Conservation (phyloP, 106 monocot genomes). For the Dendrobium nobile region DNA sequence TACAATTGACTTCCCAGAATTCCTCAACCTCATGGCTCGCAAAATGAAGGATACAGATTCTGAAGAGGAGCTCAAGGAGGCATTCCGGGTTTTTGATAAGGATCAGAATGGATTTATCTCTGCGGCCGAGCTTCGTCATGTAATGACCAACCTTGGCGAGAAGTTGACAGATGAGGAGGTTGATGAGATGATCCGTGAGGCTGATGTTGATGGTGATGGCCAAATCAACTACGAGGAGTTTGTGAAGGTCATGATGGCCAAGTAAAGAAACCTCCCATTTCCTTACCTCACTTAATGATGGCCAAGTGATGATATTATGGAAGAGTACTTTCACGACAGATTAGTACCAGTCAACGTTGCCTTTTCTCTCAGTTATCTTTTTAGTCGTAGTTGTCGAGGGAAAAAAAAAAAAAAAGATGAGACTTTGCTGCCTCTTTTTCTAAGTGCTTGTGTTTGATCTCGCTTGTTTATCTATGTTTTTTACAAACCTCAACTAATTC, state of each 20-base stretch:
- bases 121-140: constrained; percentile 24
- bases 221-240: constrained; percentile 30
- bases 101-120: constrained; percentile 30
- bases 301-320: neutral
- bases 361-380: neutral
- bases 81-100: constrained; percentile 25
- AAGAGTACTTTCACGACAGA: neutral
- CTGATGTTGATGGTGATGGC: constrained; percentile 29
- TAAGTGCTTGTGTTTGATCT: neutral
- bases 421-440: neutral
- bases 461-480: neutral
- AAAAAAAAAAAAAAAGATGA: neutral
- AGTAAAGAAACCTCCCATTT: neutral
- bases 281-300: neutral
- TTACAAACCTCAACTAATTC: neutral
- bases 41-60: constrained; percentile 28
- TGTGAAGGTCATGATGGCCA: constrained; percentile 30
- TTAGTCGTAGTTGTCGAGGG: neutral
- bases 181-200: constrained; percentile 27
- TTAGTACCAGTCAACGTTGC: too few species aligned
- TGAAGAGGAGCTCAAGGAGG: constrained; percentile 29
- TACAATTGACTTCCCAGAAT: constrained; percentile 24
- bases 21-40: constrained; percentile 23
- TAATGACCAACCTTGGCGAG: constrained; percentile 28
- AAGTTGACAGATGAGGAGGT: constrained; percentile 20